A percentile compares a stretch with the other conserved stretches of the same genome.
Conservation (phyloP, 148 eudicot genomes). For the Vaccinium macrocarpon region DNA sequence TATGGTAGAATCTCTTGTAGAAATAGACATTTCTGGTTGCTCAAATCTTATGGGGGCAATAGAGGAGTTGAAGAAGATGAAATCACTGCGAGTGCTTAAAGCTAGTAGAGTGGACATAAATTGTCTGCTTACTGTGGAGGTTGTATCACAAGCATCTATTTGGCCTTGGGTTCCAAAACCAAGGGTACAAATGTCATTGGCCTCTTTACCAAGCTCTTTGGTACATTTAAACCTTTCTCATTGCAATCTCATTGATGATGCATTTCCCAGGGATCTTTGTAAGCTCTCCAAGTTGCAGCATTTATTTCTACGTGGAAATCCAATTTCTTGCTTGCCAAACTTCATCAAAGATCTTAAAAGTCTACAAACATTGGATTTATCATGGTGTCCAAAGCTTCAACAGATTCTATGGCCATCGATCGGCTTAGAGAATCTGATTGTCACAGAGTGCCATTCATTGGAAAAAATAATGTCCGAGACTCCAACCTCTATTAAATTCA, state of each 20-base stretch:
- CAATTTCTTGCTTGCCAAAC: background rate
- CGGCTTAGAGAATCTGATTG: background rate
- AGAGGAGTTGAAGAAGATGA: background rate
- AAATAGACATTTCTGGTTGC: background rate
- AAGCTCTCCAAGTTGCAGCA: background rate
- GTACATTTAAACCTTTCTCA: too few species aligned
- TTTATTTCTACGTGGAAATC: background rate
- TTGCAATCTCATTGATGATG: too few species aligned
- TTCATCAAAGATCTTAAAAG: background rate
- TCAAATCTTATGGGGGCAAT: background rate
- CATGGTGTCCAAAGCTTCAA: background rate
- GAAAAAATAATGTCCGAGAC: background rate
- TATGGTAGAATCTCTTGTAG: background rate
- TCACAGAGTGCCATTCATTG: background rate
- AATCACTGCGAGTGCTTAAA: background rate
- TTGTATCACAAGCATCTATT: too few species aligned
- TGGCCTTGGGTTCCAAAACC: too few species aligned
- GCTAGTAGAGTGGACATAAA: background rate
- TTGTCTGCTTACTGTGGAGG: too few species aligned
- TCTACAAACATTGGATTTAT: background rate
- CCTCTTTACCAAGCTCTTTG: too few species aligned
- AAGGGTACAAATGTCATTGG: too few species aligned
- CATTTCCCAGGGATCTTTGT: background rate
- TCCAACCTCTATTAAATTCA: rapidly evolving
- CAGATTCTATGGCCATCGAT: background rate